Evolutionary conservation across 2,329 filamentous ascomycete species (phyloP).

Genomic region (Epicoccum nigrum): DNA sequence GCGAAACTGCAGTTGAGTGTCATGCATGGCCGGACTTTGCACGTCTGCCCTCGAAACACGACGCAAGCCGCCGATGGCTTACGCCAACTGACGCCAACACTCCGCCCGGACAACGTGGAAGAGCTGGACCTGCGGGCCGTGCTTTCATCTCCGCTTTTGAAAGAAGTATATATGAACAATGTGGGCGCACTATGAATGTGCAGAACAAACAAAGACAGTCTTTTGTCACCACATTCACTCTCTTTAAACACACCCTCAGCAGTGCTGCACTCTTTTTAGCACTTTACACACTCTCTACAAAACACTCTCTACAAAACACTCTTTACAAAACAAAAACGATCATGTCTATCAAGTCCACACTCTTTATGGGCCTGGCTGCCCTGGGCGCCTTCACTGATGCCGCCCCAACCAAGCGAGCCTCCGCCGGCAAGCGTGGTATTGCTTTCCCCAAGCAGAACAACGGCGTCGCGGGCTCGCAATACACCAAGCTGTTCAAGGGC

Average conservation of each 20-base stretch:
- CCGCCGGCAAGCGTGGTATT: conserved; percentile 39
- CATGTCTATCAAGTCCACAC: conserved; percentile 21
- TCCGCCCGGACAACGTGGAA: conserved; percentile 17
- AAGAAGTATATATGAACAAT: conserved; percentile 14
- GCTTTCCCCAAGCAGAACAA: conserved; percentile 37
- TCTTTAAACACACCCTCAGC: neutral
- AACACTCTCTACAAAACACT: neutral
- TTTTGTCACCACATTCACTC: conserved; percentile 17
- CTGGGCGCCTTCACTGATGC: conserved; percentile 36
- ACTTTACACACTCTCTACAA: conserved; percentile 8
- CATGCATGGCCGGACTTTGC: conserved; percentile 16
- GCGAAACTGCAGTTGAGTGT: conserved; percentile 14
- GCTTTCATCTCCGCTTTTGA: conserved; percentile 17
- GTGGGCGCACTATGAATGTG: conserved; percentile 7
- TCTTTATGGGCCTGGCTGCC: conserved; percentile 38
- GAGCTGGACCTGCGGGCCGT: conserved; percentile 20
- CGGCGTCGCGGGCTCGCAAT: conserved; percentile 29
- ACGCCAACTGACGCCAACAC: conserved; percentile 16
- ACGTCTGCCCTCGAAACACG: conserved; percentile 15
- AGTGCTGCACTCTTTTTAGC: conserved; percentile 21
- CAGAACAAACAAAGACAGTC: conserved; percentile 16
- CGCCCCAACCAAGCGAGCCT: conserved; percentile 33
- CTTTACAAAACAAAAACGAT: neutral
- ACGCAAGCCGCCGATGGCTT: conserved; percentile 16
- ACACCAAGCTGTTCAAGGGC: conserved; percentile 28